A percentile compares a stretch with the other conserved stretches of the same genome.
These are phyloP conservation scores for Fonsecaea multimorphosa DNA, from an alignment of 2,329 filamentous ascomycete species.

Conservation along the genomic window DNA sequence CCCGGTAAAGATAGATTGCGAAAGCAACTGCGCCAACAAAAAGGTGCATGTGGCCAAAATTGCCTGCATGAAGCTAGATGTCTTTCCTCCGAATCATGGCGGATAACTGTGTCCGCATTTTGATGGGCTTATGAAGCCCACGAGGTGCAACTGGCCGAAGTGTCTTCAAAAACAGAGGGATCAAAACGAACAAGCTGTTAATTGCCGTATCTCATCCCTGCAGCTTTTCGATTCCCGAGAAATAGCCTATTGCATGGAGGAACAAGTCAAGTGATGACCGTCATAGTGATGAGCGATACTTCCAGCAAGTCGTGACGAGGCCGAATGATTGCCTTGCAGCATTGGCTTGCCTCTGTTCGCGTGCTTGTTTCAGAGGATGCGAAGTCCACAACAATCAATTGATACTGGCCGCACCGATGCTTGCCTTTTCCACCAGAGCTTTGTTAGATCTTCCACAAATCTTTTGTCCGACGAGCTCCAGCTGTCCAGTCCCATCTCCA, in stretches of 20 bases:
- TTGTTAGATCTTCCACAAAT: slow-evolving; percentile 55
- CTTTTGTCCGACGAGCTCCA: slow-evolving; percentile 56
- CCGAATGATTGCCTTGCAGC: neutral
- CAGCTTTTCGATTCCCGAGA: neutral
- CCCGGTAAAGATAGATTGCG: neutral
- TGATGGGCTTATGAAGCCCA: neutral
- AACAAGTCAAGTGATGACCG: neutral
- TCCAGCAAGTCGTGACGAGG: neutral
- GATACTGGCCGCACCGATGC: slow-evolving; percentile 51
- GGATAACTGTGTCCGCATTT: slow-evolving; percentile 9
- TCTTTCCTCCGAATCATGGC: slow-evolving; percentile 20
- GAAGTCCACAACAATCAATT: slow-evolving; percentile 56
- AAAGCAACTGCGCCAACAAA: neutral
- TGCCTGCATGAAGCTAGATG: neutral
- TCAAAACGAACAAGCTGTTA: neutral
- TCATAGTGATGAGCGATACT: slow-evolving; percentile 3
- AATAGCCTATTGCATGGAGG: slow-evolving; percentile 1
- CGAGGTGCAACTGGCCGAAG: neutral
- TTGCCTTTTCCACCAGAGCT: slow-evolving; percentile 53
- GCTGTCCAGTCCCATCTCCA: slow-evolving; percentile 56
- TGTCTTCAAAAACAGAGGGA: neutral
- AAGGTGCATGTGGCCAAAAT: neutral
- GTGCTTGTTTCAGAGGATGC: slow-evolving; percentile 45
- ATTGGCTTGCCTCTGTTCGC: neutral
- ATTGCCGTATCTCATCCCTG: slow-evolving; percentile 4